A percentile compares a stretch with the other conserved stretches of the same genome.
These are phyloP conservation scores for Oryza australiensis DNA, from an alignment of 176 grass and related monocot genomes.

Conservation along the genomic window DNA sequence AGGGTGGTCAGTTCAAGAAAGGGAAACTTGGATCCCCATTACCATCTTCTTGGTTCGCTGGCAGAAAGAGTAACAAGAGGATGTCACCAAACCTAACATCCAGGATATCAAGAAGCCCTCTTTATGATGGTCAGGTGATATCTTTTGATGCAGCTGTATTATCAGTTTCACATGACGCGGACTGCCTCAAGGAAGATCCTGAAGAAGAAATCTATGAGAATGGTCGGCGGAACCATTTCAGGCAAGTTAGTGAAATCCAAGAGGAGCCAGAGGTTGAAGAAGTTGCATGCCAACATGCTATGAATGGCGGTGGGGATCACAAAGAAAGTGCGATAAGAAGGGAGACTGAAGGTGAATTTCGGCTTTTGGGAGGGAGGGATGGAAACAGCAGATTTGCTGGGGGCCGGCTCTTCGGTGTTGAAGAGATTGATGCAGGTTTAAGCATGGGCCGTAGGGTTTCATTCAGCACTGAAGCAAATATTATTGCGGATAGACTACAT, in stretches of 20 bases:
- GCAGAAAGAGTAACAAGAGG: slow-evolving; percentile 77
- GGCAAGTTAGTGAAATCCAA: slow-evolving; percentile 81
- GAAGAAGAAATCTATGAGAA: slow-evolving; percentile 60
- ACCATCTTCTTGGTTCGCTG: slow-evolving; percentile 85
- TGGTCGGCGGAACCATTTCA: slow-evolving; percentile 53
- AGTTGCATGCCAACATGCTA: slow-evolving; percentile 38
- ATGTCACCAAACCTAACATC: slow-evolving; percentile 65
- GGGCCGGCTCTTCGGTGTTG: slow-evolving; percentile 62
- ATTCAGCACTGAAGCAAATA: slow-evolving; percentile 76
- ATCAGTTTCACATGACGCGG: slow-evolving; percentile 78
- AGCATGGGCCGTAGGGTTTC: slow-evolving; percentile 91
- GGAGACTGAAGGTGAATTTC: slow-evolving; percentile 97
- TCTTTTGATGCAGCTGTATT: slow-evolving; percentile 98
- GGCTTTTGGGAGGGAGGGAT: slow-evolving; percentile 83
- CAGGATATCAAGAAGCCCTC: slow-evolving; percentile 72
- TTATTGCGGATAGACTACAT: slow-evolving; percentile 52
- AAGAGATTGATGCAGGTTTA: slow-evolving; percentile 56
- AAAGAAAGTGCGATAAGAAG: slow-evolving; percentile 97
- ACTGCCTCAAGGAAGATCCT: slow-evolving; percentile 64
- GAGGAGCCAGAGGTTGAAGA: slow-evolving; percentile 81
- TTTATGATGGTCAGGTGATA: slow-evolving; percentile 80
- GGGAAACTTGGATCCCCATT: slow-evolving; percentile 85
- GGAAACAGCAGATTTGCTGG: slow-evolving; percentile 71
- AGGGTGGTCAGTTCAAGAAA: slow-evolving; percentile 74
- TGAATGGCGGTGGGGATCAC: slow-evolving; percentile 46